Base-by-base conservation (phyloP, 2,329 filamentous ascomycete genomes). In the Myrmaecium sp. region DNA sequence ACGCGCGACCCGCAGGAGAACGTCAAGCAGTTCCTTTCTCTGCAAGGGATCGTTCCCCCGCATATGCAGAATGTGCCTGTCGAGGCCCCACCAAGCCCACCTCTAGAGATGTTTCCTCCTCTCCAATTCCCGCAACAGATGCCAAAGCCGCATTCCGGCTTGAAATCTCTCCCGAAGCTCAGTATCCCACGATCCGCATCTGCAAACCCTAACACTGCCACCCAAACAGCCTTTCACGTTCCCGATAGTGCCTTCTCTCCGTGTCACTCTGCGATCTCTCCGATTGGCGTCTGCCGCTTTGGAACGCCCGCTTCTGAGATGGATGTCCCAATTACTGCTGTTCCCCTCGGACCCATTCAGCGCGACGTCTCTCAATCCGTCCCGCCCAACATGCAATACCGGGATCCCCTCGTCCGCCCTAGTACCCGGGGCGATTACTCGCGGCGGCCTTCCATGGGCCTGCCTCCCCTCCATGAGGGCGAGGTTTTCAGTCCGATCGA, bases 261-360 rank as follows among this genome's bases (percentile, higher is more conserved):
- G 27, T 59, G 54, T 40, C 52, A 55, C 35, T 58, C 52, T 30
- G 52, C 51, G 14, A 46, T 46, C 11, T 44, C 43, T 16, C 67
- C 66, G 1, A 65, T 75, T 3, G 62, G 65, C 0, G 66, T 75
- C 21, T 84, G 83, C 54, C 72, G 79, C 29, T 74, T 81, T 36
- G 75, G 71, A n/a, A 91, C 81, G 0, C 83, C 84, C 10, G 79
- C 84, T 48, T 92, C 84, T 2, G 83, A 92, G 44, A 75, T 86
- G 63, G 86, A 94, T 46, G 54, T 86, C 8, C 81, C 83, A 0
- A 56, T 91, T 32, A 89, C 80, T 1, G 66, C 74, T 3, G 60
- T 84, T 22, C 69, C 70, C 1, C 41, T 71, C 10, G 79, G 75
- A 0, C 79, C 79, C 5, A 62, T 92, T 17, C 64, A 75, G 23